Base-by-base conservation (phyloP, 129 eudicot species). In the Mikania micrantha region DNA sequence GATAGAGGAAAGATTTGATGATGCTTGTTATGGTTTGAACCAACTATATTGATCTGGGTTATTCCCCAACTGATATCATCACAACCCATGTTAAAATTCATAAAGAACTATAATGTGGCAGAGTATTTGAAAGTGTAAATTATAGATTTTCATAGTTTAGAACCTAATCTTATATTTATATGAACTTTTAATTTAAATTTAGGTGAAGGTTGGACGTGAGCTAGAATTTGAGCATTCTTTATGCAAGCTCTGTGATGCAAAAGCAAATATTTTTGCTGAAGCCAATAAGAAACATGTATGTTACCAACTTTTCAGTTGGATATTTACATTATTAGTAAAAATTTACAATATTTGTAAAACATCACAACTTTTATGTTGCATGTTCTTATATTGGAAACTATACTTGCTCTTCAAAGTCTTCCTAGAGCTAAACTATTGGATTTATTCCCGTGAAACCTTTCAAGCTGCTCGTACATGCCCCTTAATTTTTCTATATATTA, bases 61-160 rank as follows among this genome's bases (percentile, higher is more conserved):
- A 91, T 79, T 91, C 97, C 2, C 97, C 97, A n/a, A 91, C 97
- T 67, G 97, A 91, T 75, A 91, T 91, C 78, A 91, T 91, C 73
- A 91, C 97, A 2, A 88, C 96, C 31, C 85, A n/a, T 91, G 58
- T 91, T 91, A 76, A 90, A 96, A 36, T 84, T 91, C 6, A 84
- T 91, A 50, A 91, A 91, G 81, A 91, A 91, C 45, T 91, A 91
- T 72, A 96, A 91, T 31, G 85, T 91, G 96, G 82, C 97, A 35
- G 94, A 91, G 72, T 91, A 79, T 72, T 65, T 91, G 72, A 91
- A 91, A 66, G 50, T 91, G 88, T 96, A 91, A 60, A 85, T 91
- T 72, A 87, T 91, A 96, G 88, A 91, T n/a, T n/a, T n/a, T n/a
- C 73, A 7, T 56, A 34, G 21, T 29, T n/a, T 31, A 25, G 27